Base-by-base conservation (phyloP, 768 basidiomycete genomes). In the Gymnopilus dilepis region DNA sequence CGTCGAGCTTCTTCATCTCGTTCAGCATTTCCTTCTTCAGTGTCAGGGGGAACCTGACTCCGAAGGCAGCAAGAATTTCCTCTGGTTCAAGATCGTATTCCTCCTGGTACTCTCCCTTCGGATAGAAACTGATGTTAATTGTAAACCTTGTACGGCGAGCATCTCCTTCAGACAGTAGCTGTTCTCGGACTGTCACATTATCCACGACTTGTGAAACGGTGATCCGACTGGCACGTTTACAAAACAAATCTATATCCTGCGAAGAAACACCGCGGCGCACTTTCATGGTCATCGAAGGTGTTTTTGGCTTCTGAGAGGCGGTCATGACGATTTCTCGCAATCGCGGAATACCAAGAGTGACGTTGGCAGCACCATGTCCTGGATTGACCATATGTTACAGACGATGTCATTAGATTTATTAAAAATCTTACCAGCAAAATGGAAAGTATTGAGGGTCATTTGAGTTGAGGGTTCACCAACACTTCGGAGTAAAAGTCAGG, bases 401-500 rank as follows among this genome's bases (percentile, higher is more conserved):
- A 63, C 41, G 7, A 45, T 12, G 24, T 15, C 21, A 34, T 43
- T n/a, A 31, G 33, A 58, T 13, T 3, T 6, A 4, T n/a, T n/a
- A 38, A 17, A 7, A 11, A 22, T 34, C 28, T 38, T 48, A 88
- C 95, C 97, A 67, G 97, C 97, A 70, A 99, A 96, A 80, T 99
- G 97, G 86, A 99, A 99, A 12, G 97, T 99, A 73, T 99, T 99
- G 64, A 99, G 78, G 8, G 97, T 99, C 97, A 99, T 99, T 74
- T 99, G 97, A 0, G 97, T 99, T 15, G 97, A 99, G 4, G 97
- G 97, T 74, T 99, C 97, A 54, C 97, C 97, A 42, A 99, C 87
- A 77, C 97, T 99, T 53, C n/a, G 56, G 9, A 64, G 58, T 15
- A 56, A 37, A 34, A 45, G 19, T 30, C 19, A 11, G n/a, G 13